phyloP scores from a whole-genome alignment of 306 rosid genomes.

The Pachyrhizus erosus region DNA sequence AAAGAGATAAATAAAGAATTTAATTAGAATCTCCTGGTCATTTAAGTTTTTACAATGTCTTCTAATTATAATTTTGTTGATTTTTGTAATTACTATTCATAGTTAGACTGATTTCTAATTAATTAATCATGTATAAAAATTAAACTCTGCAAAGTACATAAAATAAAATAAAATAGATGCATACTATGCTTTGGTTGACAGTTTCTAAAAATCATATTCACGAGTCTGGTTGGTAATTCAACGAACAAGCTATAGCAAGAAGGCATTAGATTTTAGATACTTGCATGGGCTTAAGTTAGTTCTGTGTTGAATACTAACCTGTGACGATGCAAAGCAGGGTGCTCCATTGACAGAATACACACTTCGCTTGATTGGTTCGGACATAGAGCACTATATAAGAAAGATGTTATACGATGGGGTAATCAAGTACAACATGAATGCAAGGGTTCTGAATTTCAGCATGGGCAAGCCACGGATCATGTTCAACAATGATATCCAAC shows the following conservation, averaged over 20 bases:
- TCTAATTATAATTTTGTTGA: no score
- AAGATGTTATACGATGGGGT: conserved; percentile 50
- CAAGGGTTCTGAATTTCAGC: conserved; percentile 89
- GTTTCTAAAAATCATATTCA: background rate
- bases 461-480: conserved; percentile 95
- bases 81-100: no score
- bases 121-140: no score
- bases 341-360: conserved; percentile 91
- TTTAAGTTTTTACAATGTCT: no score
- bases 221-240: background rate
- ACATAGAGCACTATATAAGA: conserved; percentile 72
- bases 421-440: conserved; percentile 79
- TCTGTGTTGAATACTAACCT: conserved; percentile 28
- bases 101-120: no score
- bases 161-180: no score
- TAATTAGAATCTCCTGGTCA: no score
- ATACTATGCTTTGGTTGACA: no score
- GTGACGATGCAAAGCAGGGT: conserved; percentile 60
- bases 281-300: conserved; percentile 12
- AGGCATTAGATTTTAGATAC: background rate
- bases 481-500: conserved; percentile 65
- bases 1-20: background rate
- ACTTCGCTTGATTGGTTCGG: conserved; percentile 92
- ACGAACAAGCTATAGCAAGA: background rate
- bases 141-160: no score